Evolutionary conservation across 2,329 filamentous ascomycete species (phyloP), one percentile per base, ranked within the genome.

Genomic region (Penicillium sp.): DNA sequence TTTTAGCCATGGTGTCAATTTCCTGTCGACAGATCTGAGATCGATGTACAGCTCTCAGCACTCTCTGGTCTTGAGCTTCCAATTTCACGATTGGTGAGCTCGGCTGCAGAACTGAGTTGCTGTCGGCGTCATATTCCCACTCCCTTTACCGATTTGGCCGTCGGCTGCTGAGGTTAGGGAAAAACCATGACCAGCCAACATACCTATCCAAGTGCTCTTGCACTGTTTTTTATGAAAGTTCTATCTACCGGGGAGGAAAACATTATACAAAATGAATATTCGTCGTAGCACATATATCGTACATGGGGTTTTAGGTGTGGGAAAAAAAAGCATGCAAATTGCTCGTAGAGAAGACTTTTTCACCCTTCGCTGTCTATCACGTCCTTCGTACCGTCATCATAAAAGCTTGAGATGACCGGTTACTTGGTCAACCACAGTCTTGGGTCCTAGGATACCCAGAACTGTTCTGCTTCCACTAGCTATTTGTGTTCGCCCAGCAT

Each of bases 1-100:
- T 72, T 75, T 71, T 68, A 76, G 65, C 68, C 74, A 86, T 91
- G 89, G 84, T 91, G 87, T 89, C 82, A 86, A 88, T 90, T 76
- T 92, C 89, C 88, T 85, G 90, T 91, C 89, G 90, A 96, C 91
- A 94, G 89, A 86, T 94, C 87, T 90, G 74, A 95, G 87, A 96
- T 74, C 69, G 83, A 94, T 68, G 63, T 66, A 78, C 75, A 77
- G 79, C 79, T 74, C 78, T 33, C 74, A 75, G 75, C 68, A 66
- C 68, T 68, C 77, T 71, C 66, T 65, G 68, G 80, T 81, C 83
- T 83, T 83, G 81, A 83, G 84, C 80, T 89, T 86, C 86, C 82
- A 76, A 46, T 59, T 42, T 56, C 56, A 55, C 48, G 50, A 72
- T 77, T 75, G 80, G 81, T 87, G 87, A 90, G 83, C 83, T 84